These are phyloP conservation scores for Irpex rosettiformis DNA, from an alignment of 1,284 basidiomycete species.

Conservation along the genomic window DNA sequence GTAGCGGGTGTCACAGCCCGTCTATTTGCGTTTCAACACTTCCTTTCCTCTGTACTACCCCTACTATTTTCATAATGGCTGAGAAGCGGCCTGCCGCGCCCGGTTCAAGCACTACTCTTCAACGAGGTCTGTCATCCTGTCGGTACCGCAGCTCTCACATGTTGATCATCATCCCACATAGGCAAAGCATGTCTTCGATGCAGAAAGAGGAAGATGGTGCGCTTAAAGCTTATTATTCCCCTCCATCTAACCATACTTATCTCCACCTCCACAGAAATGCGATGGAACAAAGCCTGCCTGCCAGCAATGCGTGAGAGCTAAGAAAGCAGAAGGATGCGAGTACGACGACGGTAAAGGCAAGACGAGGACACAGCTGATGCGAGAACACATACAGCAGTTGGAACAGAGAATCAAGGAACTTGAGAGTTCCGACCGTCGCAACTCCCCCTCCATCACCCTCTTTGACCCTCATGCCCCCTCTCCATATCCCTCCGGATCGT, in stretches of 20 bases:
- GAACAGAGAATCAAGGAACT: slow-evolving; percentile 40
- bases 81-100: slow-evolving; percentile 29
- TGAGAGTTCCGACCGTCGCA: slow-evolving; percentile 34
- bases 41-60: slow-evolving; percentile 27
- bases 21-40: slow-evolving; percentile 24
- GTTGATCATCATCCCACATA: slow-evolving; percentile 11
- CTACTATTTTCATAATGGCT: slow-evolving; percentile 35
- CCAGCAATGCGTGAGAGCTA: slow-evolving; percentile 38
- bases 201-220: slow-evolving; percentile 78
- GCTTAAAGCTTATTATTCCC: slow-evolving; percentile 14
- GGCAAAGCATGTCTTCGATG: slow-evolving; percentile 70
- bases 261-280: slow-evolving; percentile 31
- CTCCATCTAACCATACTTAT: slow-evolving; percentile 5
- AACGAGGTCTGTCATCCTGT: slow-evolving; percentile 26
- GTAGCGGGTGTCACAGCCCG: slow-evolving; percentile 25
- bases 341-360: slow-evolving; percentile 47
- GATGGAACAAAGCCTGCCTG: slow-evolving; percentile 42
- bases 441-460: slow-evolving; percentile 32
- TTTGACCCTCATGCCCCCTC: slow-evolving; percentile 35
- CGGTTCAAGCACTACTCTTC: slow-evolving; percentile 27
- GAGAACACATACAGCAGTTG: slow-evolving; percentile 39
- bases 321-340: slow-evolving; percentile 39
- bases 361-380: slow-evolving; percentile 43
- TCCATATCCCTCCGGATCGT: slow-evolving; percentile 48
- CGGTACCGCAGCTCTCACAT: slow-evolving; percentile 6